Evolutionary conservation across 2,329 filamentous ascomycete species (phyloP), one percentile per base, ranked within the genome.

Genomic region (Aspergillaceae sp.): DNA sequence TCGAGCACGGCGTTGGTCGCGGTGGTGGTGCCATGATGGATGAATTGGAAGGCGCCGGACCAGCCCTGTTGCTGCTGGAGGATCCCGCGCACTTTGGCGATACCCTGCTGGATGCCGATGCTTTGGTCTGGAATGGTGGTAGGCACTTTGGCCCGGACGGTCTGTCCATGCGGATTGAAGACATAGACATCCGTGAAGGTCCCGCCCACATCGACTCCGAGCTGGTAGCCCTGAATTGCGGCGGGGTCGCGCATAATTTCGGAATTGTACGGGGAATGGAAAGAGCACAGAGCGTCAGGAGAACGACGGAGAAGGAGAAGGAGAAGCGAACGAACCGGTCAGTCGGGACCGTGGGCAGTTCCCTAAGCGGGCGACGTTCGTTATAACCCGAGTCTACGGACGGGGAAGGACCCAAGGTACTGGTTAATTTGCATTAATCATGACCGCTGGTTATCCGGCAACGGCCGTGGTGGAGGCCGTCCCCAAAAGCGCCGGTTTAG

Each of bases 1-100:
- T 76, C 73, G 2, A 75, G 62, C 19, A 75, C 69, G 4, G 73
- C 72, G 51, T 75, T 75, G 1, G 73, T 76, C 2, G 67, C 72
- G 7, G 70, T 70, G 2, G 73, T 75, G 1, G 72, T 75, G 6
- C 73, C 73, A 53, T 75, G 72, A 43, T 75, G 72, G 42, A 75
- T 71, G 51, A 70, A 73, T 26, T 70, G 63, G 49, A 75, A 74
- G 40, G 64, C 65, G n/a, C 69, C 71, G 1, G 26, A 38, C 69
- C 68, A 74, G 48, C 53, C 49, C 49, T 67, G 68, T 19, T 62
- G 58, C 2, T 65, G 58, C 42, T 68, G 60, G 3, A 74, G 53
- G 6, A 65, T 57, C 28, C 61, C 56, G 26, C 68, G 65, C 2
- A 66, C 70, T 50, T 74, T 71, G 1, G 54, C 45, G 41, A 74